phyloP scores from a whole-genome alignment of 805 yeast genomes.

The Zygoascus biomembranicola region DNA sequence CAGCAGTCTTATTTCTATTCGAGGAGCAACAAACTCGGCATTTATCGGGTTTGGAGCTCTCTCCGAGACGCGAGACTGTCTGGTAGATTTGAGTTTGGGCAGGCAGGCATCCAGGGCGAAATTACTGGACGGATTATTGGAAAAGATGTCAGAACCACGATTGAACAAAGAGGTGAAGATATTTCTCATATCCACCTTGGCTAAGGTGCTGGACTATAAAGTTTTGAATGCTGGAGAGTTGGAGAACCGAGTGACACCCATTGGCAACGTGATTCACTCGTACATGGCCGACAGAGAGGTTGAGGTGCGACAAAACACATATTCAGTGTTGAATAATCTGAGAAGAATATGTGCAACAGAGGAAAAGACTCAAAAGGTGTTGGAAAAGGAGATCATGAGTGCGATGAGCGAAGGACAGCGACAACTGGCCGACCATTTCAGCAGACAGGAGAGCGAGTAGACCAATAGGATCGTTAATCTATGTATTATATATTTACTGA shows the following conservation, averaged over 20 bases:
- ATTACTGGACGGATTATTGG: constrained; percentile 4
- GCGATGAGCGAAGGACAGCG: constrained; percentile 24
- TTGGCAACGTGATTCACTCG: background rate
- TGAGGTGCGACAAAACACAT: constrained; percentile 23
- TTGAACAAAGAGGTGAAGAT: constrained; percentile 5
- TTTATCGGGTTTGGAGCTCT: constrained; percentile 14
- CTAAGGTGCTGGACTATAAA: constrained; percentile 3
- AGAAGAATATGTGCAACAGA: background rate
- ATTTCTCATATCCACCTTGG: constrained; percentile 7
- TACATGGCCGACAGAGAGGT: constrained; percentile 17
- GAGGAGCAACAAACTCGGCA: constrained; percentile 8
- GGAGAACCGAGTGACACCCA: background rate
- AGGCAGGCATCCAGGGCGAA: background rate
- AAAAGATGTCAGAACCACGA: background rate
- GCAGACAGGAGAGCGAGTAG: background rate
- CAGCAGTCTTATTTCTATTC: constrained; percentile 9
- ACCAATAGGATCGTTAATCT: background rate
- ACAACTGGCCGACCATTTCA: constrained; percentile 18
- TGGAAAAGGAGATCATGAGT: background rate
- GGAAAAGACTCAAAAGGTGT: background rate
- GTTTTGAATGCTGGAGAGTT: background rate
- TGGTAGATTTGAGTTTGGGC: constrained; percentile 7
- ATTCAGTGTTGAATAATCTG: constrained; percentile 19
- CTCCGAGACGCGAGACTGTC: constrained; percentile 16
- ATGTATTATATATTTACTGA: background rate